Conservation (phyloP, 306 rosid genomes). For the Arachis hypogaea region DNA sequence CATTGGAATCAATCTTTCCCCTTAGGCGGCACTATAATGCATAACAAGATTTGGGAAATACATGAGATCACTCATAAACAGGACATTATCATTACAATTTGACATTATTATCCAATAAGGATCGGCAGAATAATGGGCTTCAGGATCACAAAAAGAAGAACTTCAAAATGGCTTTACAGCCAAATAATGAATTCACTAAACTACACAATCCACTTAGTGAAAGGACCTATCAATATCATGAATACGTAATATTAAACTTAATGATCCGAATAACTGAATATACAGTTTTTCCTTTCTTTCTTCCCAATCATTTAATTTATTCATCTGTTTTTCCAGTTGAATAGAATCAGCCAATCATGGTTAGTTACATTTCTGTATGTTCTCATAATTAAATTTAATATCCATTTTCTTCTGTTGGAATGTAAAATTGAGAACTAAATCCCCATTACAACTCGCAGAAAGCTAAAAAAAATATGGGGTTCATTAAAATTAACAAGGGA, state of each 20-base stretch:
- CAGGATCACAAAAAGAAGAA: neutral
- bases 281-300: neutral
- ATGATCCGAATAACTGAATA: conserved; percentile 16
- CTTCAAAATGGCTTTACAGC: conserved; percentile 18
- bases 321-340: neutral
- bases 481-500: conserved; percentile 19
- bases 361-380: neutral
- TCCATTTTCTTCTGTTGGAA: neutral
- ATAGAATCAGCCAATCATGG: neutral
- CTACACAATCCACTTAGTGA: neutral
- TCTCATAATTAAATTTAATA: neutral
- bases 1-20: conserved; percentile 92
- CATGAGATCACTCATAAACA: conserved; percentile 14
- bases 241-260: neutral
- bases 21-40: conserved; percentile 76
- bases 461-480: neutral
- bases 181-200: conserved; percentile 19
- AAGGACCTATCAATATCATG: neutral
- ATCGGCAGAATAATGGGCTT: neutral
- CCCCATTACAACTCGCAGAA: conserved; percentile 11
- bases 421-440: neutral
- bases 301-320: neutral
- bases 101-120: neutral
- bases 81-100: neutral
- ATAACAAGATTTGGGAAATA: conserved; percentile 33